Percentiles rank a stretch among this genome's conserved stretches.
Evolutionary conservation across 768 basidiomycete species (phyloP).

Genomic region (Bullera alba): DNA sequence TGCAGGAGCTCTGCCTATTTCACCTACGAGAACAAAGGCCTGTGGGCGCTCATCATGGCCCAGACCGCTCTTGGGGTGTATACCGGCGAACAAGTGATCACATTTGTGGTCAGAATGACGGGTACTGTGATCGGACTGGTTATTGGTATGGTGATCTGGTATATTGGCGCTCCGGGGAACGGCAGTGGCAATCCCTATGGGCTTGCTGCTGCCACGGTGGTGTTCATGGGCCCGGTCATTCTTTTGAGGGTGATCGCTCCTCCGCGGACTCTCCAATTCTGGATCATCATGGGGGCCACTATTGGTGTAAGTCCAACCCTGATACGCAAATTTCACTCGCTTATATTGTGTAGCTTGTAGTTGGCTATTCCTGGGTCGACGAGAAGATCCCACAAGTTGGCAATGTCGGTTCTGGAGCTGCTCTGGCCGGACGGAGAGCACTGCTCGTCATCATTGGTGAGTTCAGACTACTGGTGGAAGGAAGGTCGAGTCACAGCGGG

Average conservation of each 20-base stretch:
- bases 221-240: slow-evolving; percentile 51
- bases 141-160: slow-evolving; percentile 43
- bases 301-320: slow-evolving; percentile 48
- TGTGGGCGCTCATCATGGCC: slow-evolving; percentile 60
- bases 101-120: slow-evolving; percentile 45
- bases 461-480: slow-evolving; percentile 4
- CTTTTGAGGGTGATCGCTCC: slow-evolving; percentile 54
- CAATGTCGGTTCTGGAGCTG: slow-evolving; percentile 55
- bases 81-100: slow-evolving; percentile 55
- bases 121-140: slow-evolving; percentile 38
- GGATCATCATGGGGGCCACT: slow-evolving; percentile 42
- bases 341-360: slow-evolving; percentile 46
- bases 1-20: slow-evolving; percentile 48
- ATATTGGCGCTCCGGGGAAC: slow-evolving; percentile 44
- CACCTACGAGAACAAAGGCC: slow-evolving; percentile 51
- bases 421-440: slow-evolving; percentile 54
- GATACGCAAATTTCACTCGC: neutral
- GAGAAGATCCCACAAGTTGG: slow-evolving; percentile 50
- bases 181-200: slow-evolving; percentile 57
- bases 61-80: slow-evolving; percentile 57
- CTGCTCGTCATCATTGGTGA: slow-evolving; percentile 53
- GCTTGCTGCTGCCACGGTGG: slow-evolving; percentile 51
- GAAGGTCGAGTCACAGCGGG: neutral
- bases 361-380: slow-evolving; percentile 59
- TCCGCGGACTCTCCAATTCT: slow-evolving; percentile 22